These are phyloP conservation scores for Dictyostelium firmibasis DNA, from an alignment of 78 protist species.

Conservation along the genomic window DNA sequence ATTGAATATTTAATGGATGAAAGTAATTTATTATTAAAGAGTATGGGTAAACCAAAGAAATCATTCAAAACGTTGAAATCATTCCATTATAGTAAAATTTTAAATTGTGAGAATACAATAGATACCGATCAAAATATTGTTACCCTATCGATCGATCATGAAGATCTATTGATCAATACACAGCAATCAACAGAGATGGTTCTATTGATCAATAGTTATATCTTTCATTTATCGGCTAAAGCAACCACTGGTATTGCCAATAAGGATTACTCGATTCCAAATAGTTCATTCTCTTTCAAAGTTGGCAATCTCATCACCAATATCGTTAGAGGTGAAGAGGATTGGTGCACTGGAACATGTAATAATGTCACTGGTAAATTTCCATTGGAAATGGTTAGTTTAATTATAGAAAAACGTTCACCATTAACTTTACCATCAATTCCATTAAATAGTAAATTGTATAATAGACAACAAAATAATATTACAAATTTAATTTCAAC, in stretches of 20 bases:
- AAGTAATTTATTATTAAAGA: neutral
- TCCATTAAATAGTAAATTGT: neutral
- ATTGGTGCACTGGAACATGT: constrained; percentile 64
- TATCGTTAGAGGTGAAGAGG: constrained; percentile 6
- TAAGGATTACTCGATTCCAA: constrained; percentile 38
- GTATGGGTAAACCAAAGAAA: constrained; percentile 23
- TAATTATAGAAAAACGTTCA: constrained; percentile 8
- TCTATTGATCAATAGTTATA: constrained; percentile 9
- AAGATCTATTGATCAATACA: constrained; percentile 18
- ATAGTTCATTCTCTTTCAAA: constrained; percentile 35
- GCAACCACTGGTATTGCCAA: constrained; percentile 24
- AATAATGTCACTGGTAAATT: constrained; percentile 15
- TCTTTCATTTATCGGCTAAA: constrained; percentile 17
- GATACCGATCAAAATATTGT: neutral
- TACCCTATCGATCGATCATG: neutral
- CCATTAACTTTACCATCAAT: neutral
- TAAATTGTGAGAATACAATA: neutral
- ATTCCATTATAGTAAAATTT: neutral
- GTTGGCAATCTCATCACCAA: constrained; percentile 25
- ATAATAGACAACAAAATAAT: neutral
- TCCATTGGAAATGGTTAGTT: constrained; percentile 40
- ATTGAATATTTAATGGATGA: neutral
- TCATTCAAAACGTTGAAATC: constrained; percentile 1
- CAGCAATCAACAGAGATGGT: constrained; percentile 50
- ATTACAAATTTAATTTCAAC: neutral